Percentiles rank a stretch among this genome's conserved stretches.
These are phyloP conservation scores for Aspergillus arachidicola DNA, from an alignment of 2,329 filamentous ascomycete species.

Conservation along the genomic window DNA sequence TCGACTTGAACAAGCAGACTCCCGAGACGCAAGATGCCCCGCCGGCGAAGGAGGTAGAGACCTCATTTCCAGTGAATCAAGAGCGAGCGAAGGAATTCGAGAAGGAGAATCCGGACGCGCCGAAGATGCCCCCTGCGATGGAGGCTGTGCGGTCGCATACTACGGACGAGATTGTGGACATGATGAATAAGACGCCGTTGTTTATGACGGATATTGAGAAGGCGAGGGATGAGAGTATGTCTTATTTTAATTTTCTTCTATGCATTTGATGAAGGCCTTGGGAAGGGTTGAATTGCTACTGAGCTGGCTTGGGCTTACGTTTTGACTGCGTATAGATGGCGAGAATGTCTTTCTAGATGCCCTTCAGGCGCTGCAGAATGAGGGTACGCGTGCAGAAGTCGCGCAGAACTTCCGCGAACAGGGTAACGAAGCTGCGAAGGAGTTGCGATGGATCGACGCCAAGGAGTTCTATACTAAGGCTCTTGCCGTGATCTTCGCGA, in stretches of 20 bases:
- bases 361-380: conserved; percentile 85
- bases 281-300: neutral
- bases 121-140: conserved; percentile 61
- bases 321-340: conserved; percentile 45
- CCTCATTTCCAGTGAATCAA: conserved; percentile 44
- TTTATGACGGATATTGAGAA: conserved; percentile 92
- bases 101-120: conserved; percentile 33
- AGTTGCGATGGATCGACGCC: conserved; percentile 75
- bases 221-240: conserved; percentile 56
- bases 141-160: conserved; percentile 59
- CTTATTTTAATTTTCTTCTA: neutral
- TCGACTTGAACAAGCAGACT: conserved; percentile 44
- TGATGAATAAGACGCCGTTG: conserved; percentile 74
- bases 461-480: conserved; percentile 91
- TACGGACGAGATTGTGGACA: conserved; percentile 62
- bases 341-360: conserved; percentile 86
- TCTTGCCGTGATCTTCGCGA: conserved; percentile 68
- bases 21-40: conserved; percentile 6
- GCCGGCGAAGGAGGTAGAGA: conserved; percentile 26
- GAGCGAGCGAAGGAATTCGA: conserved; percentile 34
- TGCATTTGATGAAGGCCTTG: neutral
- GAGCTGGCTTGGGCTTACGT: neutral
- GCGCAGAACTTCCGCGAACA: conserved; percentile 83
- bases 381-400: conserved; percentile 84
- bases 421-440: conserved; percentile 84